Base-by-base conservation (phyloP, 225 moss, liverwort and hornwort genomes). In the Asterella californica region DNA sequence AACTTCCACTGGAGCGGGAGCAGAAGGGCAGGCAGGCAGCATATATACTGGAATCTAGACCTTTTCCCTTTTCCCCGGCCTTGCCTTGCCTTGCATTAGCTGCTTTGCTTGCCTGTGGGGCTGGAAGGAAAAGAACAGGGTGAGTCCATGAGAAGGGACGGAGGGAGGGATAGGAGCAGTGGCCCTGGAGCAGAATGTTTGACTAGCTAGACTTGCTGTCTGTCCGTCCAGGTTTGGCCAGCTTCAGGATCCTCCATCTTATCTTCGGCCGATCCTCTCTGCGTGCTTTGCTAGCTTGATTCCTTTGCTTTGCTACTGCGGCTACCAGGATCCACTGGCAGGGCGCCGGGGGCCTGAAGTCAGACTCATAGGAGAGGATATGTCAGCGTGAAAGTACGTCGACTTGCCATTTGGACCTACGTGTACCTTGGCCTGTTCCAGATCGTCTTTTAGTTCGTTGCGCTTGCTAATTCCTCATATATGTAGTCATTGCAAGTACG, bases 111-210 rank as follows among this genome's bases (percentile, higher is more conserved):
- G 4, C 6, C 18, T 63, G 27, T 63, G 63, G n/a, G 0, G 12
- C 32, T 64, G 34, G 36, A 34, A 34, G 34, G 30, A 67, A 36
- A 67, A 67, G 67, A 67, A 67, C 67, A 67, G 67, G 67, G 34
- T 29, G 33, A 67, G 67, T 67, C 67, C 67, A 67, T 67, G 33
- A 67, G 67, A 67, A 34, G 67, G 67, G 67, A 67, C 67, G 67
- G 34, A 34, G 67, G 9, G 33, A 65, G n/a, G 3, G 25, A 24
- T 3, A 4, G 67, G 18, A 36, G 34, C 67, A 67, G 67, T 67
- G 17, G 9, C 3, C 4, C 7, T 2, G 42, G 34, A 67, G 67
- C 67, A 67, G 29, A 67, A 67, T 67, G 67, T 67, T 67, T 67
- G 67, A 67, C 67, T 62, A 22, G 61, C 34, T n/a, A 18, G 61